Evolutionary conservation across 345 rosid species (phyloP).

Genomic region (Eucalyptus marginata): DNA sequence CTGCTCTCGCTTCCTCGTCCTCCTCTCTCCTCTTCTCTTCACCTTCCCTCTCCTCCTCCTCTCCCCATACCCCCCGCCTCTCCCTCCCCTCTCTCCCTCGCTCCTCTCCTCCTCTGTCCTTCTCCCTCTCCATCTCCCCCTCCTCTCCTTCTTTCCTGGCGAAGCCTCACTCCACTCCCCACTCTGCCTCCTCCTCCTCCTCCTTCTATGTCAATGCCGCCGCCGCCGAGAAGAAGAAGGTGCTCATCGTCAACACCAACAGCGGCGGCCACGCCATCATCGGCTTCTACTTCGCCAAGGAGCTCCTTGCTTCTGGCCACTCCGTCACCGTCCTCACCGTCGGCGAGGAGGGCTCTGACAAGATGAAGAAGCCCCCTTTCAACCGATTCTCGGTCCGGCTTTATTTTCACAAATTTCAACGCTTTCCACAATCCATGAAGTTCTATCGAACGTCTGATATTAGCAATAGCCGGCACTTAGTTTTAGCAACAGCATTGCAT

Average conservation of each 20-base stretch:
- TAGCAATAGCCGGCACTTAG: not conserved
- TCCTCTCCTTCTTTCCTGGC: slow-evolving; percentile 20
- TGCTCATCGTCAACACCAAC: slow-evolving; percentile 76
- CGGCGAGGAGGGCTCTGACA: slow-evolving; percentile 74
- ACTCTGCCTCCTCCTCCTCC: not conserved
- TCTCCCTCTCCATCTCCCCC: slow-evolving; percentile 5
- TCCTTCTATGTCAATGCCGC: slow-evolving; percentile 26
- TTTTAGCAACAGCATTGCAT: not conserved
- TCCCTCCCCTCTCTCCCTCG: slow-evolving; percentile 6
- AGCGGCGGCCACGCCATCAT: slow-evolving; percentile 89
- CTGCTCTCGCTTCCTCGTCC: slow-evolving; percentile 11
- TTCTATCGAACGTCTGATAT: not conserved
- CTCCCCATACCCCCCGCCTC: slow-evolving; percentile 10
- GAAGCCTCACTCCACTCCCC: not conserved
- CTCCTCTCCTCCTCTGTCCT: not conserved
- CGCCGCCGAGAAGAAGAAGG: slow-evolving; percentile 68
- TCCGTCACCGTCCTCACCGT: slow-evolving; percentile 68
- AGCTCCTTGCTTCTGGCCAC: slow-evolving; percentile 76
- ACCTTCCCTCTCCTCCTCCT: slow-evolving; percentile 9
- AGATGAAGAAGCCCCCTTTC: slow-evolving; percentile 95
- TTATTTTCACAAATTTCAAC: not conserved
- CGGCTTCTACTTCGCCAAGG: slow-evolving; percentile 80
- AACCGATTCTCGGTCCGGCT: slow-evolving; percentile 80
- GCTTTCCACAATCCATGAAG: not conserved
- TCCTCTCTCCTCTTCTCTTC: slow-evolving; percentile 9